Base-by-base conservation (phyloP, 306 rosid genomes). In the Malus sieversii region DNA sequence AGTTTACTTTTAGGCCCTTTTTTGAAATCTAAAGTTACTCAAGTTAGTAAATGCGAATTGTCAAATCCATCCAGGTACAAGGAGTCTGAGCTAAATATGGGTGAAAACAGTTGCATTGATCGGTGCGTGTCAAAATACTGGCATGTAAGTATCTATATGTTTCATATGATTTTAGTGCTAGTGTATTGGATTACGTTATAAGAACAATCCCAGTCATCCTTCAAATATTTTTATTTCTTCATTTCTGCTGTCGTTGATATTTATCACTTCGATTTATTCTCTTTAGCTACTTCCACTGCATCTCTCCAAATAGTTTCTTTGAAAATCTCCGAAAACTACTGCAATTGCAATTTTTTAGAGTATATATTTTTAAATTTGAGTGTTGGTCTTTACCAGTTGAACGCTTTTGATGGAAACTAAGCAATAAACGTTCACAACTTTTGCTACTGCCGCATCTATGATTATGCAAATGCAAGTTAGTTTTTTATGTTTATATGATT, bases 61-160 rank as follows among this genome's bases (percentile, higher is more conserved):
- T 27, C 29, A 44, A 38, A 9, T 62, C 25, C 48, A 46, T 75
- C 71, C 82, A 95, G 99, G 91, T 95, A 95, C 90, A 95, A 90
- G 92, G 99, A 95, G 77, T 79, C 92, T 70, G 97, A 95, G 87
- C 86, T 95, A 80, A 90, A 95, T 66, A 95, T 92, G 97, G 99
- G 99, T 74, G 99, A 95, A 89, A 95, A 95, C 83, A 88, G 93
- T 78, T 95, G 99, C 87, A 92, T 90, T 80, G 99, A 95, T 27
- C 97, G 99, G 8, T 95, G 99, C 48, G 99, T 95, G 81, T 95
- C 99, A 71, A 95, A 92, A 81, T 95, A 95, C 58, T 95, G 99
- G 99, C 97, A 90, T 62, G 99, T 92, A 85, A 89, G 97, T 78
- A 15, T 79, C 69, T 20, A 9, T 60, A 20, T 44, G n/a, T 77